phyloP scores from a whole-genome alignment of 352 stramenopile species.

The Phytopythium boreale region DNA sequence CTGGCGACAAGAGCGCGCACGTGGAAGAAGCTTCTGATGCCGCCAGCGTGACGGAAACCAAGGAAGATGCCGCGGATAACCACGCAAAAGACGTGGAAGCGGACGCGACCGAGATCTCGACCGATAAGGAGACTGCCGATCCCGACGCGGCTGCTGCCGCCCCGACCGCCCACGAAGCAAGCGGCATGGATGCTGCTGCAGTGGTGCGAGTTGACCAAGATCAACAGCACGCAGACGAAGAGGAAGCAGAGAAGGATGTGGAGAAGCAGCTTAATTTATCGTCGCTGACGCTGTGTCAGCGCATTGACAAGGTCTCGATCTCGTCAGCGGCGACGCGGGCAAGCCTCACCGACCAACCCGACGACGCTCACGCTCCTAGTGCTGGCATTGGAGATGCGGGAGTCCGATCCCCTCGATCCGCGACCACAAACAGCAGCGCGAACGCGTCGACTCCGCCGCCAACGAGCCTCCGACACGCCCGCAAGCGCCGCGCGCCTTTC shows the following conservation, averaged over 20 bases:
- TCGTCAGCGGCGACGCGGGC: conserved; percentile 23
- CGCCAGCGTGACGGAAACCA: neutral
- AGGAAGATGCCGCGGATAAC: neutral
- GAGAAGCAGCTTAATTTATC: conserved; percentile 28
- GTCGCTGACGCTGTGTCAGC: conserved; percentile 66
- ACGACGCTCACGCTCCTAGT: neutral
- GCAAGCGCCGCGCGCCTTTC: conserved; percentile 4
- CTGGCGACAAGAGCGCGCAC: neutral
- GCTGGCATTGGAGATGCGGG: neutral
- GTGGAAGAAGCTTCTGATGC: neutral
- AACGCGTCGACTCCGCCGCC: conserved; percentile 2
- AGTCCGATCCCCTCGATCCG: neutral
- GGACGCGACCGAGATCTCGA: neutral
- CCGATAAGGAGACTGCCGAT: neutral
- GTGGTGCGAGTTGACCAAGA: neutral
- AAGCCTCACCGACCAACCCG: neutral
- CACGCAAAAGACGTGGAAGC: neutral
- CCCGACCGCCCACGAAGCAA: neutral
- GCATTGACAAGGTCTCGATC: conserved; percentile 77
- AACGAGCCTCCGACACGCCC: neutral
- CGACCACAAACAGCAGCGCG: neutral
- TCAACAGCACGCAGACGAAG: conserved; percentile 3
- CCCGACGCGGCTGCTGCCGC: too few species aligned
- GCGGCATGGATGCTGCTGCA: neutral
- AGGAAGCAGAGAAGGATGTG: conserved; percentile 13